Base-by-base conservation (phyloP, 192 early-diverging fungal genomes). In the Chytriomyces sp. region DNA sequence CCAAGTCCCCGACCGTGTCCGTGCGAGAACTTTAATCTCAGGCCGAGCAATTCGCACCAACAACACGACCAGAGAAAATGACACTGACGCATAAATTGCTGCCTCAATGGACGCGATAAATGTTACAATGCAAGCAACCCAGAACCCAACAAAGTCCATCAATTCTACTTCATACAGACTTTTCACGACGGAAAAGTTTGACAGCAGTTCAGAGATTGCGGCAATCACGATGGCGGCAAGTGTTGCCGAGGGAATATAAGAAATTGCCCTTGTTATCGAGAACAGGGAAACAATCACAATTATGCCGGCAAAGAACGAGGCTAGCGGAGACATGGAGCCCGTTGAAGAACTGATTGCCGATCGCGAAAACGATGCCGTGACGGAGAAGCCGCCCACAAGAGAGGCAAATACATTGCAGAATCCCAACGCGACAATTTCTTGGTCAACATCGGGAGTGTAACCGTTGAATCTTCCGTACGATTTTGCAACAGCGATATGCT, bases 361-460 rank as follows among this genome's bases (percentile, higher is more conserved):
- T 59, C 97, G 92, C 18, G 94, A 95, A 85, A 98, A 97, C 7
- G 94, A 95, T 50, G 95, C 97, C 10, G 97, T 97, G 3, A 93
- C 88, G 18, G 96, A 91, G 84, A 93, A 96, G 11, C 89, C 93
- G 70, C 91, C 87, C 80, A 98, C 93, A 81, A 97, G 96, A 7
- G 92, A 91, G 8, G 90, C 94, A 77, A 93, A 77, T 43, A 94
- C 75, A 85, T 98, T 98, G 50, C 92, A 91, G 20, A 92, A 35
- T 26, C 97, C 97, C 45, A 98, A 86, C 0, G 96, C 91, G 62
- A 96, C 88, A 50, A 94, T 80, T 81, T 98, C 97, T 86, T 98
- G 96, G 86, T 92, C 94, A 65, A 91, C 80, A 69, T 92, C 86
- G 84, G 88, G 88, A 60, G 85, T 89, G 85, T 98, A 98, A 68